Conservation (phyloP, 768 basidiomycete genomes). For the Pleurotus platypus region DNA sequence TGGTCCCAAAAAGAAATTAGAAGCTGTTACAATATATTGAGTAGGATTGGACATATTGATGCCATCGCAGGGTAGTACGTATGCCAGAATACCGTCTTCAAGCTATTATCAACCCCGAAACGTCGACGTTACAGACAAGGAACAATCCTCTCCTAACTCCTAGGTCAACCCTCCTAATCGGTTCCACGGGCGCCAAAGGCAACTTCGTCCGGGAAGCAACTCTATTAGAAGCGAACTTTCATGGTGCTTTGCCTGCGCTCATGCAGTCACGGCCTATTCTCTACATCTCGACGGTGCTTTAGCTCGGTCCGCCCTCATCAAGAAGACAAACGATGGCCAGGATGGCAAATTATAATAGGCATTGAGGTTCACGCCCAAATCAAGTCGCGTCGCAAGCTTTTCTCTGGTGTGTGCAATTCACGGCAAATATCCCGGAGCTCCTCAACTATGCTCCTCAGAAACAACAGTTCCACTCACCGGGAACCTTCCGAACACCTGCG, state of each 20-base stretch:
- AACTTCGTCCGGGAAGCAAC: too few relatives aligned
- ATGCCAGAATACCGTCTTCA: too few relatives aligned
- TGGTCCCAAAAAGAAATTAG: too few relatives aligned
- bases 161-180: too few relatives aligned
- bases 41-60: too few relatives aligned
- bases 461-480: conserved; percentile 36
- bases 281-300: conserved; percentile 19
- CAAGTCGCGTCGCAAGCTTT: conserved; percentile 82
- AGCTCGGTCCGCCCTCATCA: conserved; percentile 28
- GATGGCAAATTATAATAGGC: conserved; percentile 88
- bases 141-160: too few relatives aligned
- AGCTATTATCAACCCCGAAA: too few relatives aligned
- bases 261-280: not conserved
- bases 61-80: too few relatives aligned
- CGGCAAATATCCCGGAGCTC: not conserved
- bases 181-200: too few relatives aligned
- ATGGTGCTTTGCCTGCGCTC: conserved; percentile 3
- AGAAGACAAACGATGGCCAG: conserved; percentile 63
- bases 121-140: too few relatives aligned
- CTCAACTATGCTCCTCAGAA: conserved; percentile 21
- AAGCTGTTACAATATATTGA: too few relatives aligned
- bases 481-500: conserved; percentile 66
- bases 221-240: conserved; percentile 11
- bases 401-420: conserved; percentile 48
- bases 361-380: conserved; percentile 97